Conservation (phyloP, 106 monocot genomes). For the Hemerocallis citrina region DNA sequence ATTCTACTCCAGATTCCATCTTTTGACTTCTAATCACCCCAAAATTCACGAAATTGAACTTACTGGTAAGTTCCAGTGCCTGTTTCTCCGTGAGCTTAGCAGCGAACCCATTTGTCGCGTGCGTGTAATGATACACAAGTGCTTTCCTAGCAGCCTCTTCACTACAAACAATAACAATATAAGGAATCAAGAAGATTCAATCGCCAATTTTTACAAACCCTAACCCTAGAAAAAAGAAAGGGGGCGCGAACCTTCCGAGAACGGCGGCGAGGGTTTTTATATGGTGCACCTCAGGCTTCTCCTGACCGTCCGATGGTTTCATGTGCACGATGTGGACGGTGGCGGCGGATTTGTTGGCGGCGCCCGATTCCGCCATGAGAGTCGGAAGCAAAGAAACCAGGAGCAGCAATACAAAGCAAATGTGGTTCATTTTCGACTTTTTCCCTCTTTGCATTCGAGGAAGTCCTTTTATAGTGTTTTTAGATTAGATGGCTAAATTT, state of each 20-base stretch:
- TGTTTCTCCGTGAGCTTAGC: constrained; percentile 61
- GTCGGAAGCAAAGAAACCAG: background rate
- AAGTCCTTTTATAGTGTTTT: too few species aligned
- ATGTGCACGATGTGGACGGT: constrained; percentile 25
- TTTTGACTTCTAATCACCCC: too few species aligned
- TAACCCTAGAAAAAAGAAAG: background rate
- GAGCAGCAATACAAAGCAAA: background rate
- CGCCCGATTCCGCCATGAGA: background rate
- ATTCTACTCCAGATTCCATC: too few species aligned
- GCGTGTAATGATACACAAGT: constrained; percentile 53
- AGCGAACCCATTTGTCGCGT: constrained; percentile 55
- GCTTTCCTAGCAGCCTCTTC: constrained; percentile 53
- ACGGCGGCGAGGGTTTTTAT: constrained; percentile 41
- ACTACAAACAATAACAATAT: background rate
- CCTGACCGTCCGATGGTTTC: constrained; percentile 14
- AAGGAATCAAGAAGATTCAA: background rate
- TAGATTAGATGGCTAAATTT: too few species aligned
- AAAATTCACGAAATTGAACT: constrained; percentile 12
- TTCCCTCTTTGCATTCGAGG: too few species aligned
- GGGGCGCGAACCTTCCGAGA: constrained; percentile 33
- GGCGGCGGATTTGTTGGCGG: constrained; percentile 4
- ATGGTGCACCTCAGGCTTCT: constrained; percentile 32
- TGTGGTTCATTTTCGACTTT: too few species aligned
- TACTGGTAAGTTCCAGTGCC: constrained; percentile 42
- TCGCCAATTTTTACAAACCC: too few species aligned